phyloP scores from a whole-genome alignment of 345 rosid genomes.

The Rubroshorea leprosula region DNA sequence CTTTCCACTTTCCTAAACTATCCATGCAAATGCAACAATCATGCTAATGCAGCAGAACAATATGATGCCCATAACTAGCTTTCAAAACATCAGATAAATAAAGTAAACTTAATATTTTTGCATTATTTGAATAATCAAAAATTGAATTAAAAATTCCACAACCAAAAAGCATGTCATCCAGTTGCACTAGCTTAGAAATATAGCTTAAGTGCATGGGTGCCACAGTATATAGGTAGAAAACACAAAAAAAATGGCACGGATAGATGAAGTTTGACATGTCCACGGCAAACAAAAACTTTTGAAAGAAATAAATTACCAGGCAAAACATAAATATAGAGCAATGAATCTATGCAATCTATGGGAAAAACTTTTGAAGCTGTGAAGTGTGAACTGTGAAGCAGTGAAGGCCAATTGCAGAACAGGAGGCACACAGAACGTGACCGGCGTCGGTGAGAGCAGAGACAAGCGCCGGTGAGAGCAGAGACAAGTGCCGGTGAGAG shows the following conservation, averaged over 20 bases:
- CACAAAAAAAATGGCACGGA: neutral
- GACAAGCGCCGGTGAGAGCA: too few species aligned
- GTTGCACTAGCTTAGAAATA: neutral
- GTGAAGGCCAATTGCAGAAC: too few species aligned
- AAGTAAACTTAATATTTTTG: slow-evolving; percentile 7
- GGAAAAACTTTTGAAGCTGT: neutral
- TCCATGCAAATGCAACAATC: neutral
- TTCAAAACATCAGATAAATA: neutral
- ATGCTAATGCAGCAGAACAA: neutral
- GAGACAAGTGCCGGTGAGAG: too few species aligned
- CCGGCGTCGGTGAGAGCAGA: too few species aligned
- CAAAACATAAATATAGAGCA: neutral
- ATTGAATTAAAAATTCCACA: neutral
- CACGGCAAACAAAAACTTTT: too few species aligned
- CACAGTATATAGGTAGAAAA: neutral
- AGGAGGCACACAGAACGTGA: too few species aligned
- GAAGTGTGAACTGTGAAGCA: too few species aligned
- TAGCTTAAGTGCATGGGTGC: neutral
- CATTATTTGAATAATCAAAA: neutral
- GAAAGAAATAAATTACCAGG: neutral
- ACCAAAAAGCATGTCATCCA: neutral
- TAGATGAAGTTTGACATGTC: neutral
- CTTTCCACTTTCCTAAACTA: neutral
- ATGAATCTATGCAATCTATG: neutral
- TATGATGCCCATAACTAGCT: neutral